Conservation (phyloP, 108 stramenopile species). For the Phaeodactylum tricornutum region DNA sequence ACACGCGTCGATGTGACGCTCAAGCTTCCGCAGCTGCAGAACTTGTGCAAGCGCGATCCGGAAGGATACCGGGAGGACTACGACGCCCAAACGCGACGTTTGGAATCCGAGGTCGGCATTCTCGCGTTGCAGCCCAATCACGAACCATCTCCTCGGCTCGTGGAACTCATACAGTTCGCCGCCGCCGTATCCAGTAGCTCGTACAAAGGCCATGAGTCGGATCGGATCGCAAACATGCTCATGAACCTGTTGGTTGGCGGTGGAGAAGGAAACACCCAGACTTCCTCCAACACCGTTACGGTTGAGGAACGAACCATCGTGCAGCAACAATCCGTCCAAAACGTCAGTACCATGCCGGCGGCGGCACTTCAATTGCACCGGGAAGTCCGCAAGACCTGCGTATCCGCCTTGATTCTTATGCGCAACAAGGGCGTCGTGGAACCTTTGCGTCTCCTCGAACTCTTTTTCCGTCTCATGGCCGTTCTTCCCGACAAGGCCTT, state of each 20-base stretch:
- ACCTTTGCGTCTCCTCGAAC: slow-evolving; percentile 72
- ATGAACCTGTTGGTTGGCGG: slow-evolving; percentile 73
- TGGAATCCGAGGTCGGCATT: slow-evolving; percentile 62
- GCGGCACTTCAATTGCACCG: slow-evolving; percentile 71
- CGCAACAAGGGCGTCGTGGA: slow-evolving; percentile 81
- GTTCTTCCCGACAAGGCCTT: slow-evolving; percentile 82
- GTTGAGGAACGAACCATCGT: neutral
- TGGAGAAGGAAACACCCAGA: slow-evolving; percentile 1
- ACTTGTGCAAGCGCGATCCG: slow-evolving; percentile 94
- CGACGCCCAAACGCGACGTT: slow-evolving; percentile 73
- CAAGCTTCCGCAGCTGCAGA: slow-evolving; percentile 88
- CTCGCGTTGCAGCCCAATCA: slow-evolving; percentile 63
- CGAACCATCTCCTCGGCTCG: slow-evolving; percentile 54
- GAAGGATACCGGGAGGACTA: slow-evolving; percentile 91
- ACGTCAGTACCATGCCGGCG: slow-evolving; percentile 29
- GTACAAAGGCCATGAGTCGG: slow-evolving; percentile 66
- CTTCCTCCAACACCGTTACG: neutral
- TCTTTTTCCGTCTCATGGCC: slow-evolving; percentile 89
- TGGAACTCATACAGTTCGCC: slow-evolving; percentile 86
- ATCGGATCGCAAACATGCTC: slow-evolving; percentile 64
- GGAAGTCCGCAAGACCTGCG: slow-evolving; percentile 79
- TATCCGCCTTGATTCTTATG: slow-evolving; percentile 84
- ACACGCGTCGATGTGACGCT: slow-evolving; percentile 59
- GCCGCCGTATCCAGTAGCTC: slow-evolving; percentile 69
- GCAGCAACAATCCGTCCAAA: too few species aligned